Evolutionary conservation across 2,329 filamentous ascomycete genomes (phyloP).

Genomic region (Phaeomoniella chlamydospora): DNA sequence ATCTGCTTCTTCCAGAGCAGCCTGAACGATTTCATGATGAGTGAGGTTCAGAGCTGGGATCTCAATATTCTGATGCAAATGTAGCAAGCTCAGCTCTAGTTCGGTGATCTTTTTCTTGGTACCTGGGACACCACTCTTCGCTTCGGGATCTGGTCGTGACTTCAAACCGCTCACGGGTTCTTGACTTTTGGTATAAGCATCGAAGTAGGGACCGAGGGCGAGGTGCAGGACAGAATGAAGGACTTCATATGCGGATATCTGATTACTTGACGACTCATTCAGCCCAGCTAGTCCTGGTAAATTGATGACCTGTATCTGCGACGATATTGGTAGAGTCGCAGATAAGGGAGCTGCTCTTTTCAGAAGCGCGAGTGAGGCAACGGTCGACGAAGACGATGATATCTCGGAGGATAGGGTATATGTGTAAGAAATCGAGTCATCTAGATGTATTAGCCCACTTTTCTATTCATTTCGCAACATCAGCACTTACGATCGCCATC

Average conservation of each 20-base stretch:
- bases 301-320: conserved; percentile 86
- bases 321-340: conserved; percentile 62
- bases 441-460: conserved; percentile 10
- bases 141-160: conserved; percentile 69
- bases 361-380: conserved; percentile 73
- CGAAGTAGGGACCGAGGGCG: conserved; percentile 88
- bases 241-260: conserved; percentile 71
- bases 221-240: conserved; percentile 85
- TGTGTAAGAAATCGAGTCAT: conserved; percentile 36
- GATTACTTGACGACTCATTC: conserved; percentile 37
- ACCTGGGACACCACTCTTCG: conserved; percentile 89
- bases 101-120: conserved; percentile 96
- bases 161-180: conserved; percentile 51
- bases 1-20: conserved; percentile 64
- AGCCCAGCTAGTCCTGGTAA: conserved; percentile 67
- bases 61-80: conserved; percentile 94
- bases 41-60: conserved; percentile 83
- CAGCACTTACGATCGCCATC: conserved; percentile 14
- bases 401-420: conserved; percentile 77
- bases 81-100: conserved; percentile 74
- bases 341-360: conserved; percentile 86
- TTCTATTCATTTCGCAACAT: conserved; percentile 2
- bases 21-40: conserved; percentile 78
- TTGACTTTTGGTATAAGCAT: conserved; percentile 80
- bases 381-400: conserved; percentile 62